Evolutionary conservation across 1,284 basidiomycete genomes (phyloP).

Genomic region (Wallemia ichthyophaga): DNA sequence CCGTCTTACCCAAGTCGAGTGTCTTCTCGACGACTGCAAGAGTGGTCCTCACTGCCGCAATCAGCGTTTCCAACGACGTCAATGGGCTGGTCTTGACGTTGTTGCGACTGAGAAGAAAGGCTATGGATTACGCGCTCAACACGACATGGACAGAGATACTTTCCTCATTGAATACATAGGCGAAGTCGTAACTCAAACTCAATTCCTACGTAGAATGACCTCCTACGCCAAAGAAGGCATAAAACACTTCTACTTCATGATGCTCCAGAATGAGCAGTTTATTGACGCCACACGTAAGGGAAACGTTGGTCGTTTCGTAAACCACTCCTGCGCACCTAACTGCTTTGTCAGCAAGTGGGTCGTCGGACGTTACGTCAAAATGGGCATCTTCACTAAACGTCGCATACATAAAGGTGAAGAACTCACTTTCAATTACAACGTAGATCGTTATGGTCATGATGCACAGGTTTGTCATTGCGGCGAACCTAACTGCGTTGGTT

Average conservation of each 20-base stretch:
- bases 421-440: conserved; percentile 97
- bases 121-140: conserved; percentile 53
- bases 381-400: conserved; percentile 92
- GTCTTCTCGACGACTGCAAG: conserved; percentile 56
- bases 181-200: conserved; percentile 64
- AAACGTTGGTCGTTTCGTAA: conserved; percentile 83
- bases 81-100: conserved; percentile 68
- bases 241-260: conserved; percentile 98
- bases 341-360: conserved; percentile 99
- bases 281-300: conserved; percentile 95
- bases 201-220: conserved; percentile 78
- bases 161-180: conserved; percentile 98
- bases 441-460: conserved; percentile 93
- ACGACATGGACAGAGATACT: conserved; percentile 42
- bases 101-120: conserved; percentile 88
- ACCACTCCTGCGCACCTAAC: conserved; percentile 93
- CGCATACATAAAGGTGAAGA: conserved; percentile 58
- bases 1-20: conserved; percentile 86
- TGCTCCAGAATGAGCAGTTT: conserved; percentile 95
- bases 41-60: conserved; percentile 62
- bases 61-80: conserved; percentile 64
- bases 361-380: conserved; percentile 61
- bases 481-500: conserved; percentile 81
- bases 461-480: conserved; percentile 88
- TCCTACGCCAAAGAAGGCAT: conserved; percentile 81